Percentiles rank a stretch among this genome's conserved stretches.
Evolutionary conservation across 2,329 filamentous ascomycete genomes (phyloP).

Genomic region (Trematosphaeria pertusa): DNA sequence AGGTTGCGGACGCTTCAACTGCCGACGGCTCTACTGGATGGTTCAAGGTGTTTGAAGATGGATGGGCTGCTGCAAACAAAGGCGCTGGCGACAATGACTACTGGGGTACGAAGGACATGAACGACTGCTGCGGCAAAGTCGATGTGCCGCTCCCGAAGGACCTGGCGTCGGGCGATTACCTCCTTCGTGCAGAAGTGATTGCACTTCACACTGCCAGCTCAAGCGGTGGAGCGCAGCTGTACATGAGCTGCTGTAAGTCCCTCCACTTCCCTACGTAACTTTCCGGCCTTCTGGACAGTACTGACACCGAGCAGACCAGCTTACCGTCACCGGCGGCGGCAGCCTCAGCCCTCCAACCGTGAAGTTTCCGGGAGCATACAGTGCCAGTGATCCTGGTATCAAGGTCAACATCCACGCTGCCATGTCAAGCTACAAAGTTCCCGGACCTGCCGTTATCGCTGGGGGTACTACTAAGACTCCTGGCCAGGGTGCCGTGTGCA

Average conservation of each 20-base stretch:
- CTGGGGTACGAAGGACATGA: conserved; percentile 36
- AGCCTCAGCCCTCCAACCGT: conserved; percentile 24
- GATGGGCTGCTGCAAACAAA: conserved; percentile 38
- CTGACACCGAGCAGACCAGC: conserved; percentile 24
- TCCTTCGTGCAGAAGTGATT: conserved; percentile 49
- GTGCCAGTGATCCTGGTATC: conserved; percentile 30
- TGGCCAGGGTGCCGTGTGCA: conserved; percentile 18
- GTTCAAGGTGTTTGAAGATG: conserved; percentile 50
- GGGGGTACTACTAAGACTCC: conserved; percentile 21
- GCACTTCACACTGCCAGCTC: conserved; percentile 45
- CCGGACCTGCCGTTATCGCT: conserved; percentile 49
- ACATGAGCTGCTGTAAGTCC: conserved; percentile 41
- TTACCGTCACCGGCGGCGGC: conserved; percentile 31
- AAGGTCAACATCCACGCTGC: conserved; percentile 35
- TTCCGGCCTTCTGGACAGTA: too few relatives aligned
- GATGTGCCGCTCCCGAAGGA: conserved; percentile 26
- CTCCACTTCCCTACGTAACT: too few relatives aligned
- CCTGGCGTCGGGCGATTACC: conserved; percentile 32
- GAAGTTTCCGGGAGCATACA: conserved; percentile 35
- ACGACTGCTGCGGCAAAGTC: conserved; percentile 35
- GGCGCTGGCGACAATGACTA: conserved; percentile 27
- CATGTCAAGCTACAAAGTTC: conserved; percentile 51
- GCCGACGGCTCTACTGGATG: conserved; percentile 27
- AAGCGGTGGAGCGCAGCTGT: conserved; percentile 56
- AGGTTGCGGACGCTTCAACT: conserved; percentile 55